Conservation (phyloP, 106 monocot species). For the Dendrobium huoshanense region DNA sequence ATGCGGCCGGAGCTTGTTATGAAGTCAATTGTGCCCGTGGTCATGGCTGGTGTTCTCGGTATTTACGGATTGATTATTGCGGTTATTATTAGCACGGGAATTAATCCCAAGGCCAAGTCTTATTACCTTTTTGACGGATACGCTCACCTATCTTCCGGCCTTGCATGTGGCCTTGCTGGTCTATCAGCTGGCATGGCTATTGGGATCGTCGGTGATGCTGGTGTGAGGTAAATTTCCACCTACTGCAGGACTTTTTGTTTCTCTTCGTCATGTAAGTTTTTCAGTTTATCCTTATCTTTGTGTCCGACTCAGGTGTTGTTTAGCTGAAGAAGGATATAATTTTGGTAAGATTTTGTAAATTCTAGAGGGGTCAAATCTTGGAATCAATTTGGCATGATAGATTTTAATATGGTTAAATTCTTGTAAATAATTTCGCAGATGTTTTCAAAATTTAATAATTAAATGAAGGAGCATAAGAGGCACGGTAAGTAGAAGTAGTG, state of each 20-base stretch:
- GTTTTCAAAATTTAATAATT: too few species aligned
- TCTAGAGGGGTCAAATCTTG: too few species aligned
- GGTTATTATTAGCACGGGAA: conserved; percentile 30
- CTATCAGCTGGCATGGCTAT: conserved; percentile 54
- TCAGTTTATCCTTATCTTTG: neutral
- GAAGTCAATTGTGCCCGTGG: conserved; percentile 42
- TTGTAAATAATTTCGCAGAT: too few species aligned
- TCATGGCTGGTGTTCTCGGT: conserved; percentile 47
- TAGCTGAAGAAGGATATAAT: too few species aligned
- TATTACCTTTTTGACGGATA: conserved; percentile 38
- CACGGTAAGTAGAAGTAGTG: too few species aligned
- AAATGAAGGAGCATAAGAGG: too few species aligned
- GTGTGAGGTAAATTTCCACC: conserved; percentile 11
- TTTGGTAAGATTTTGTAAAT: too few species aligned
- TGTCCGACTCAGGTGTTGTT: too few species aligned
- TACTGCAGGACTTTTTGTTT: neutral
- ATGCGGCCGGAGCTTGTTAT: conserved; percentile 61
- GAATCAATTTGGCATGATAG: too few species aligned
- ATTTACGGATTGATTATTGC: conserved; percentile 47
- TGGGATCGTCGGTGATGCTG: conserved; percentile 31
- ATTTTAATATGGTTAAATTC: too few species aligned
- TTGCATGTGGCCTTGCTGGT: conserved; percentile 46
- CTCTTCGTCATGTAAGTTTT: neutral
- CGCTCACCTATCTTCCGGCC: conserved; percentile 46
- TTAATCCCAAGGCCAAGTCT: conserved; percentile 23